Percentiles rank a stretch among this genome's conserved stretches.
Evolutionary conservation across 2,329 filamentous ascomycete species (phyloP).

Genomic region (Fusarium pseudograminearum): DNA sequence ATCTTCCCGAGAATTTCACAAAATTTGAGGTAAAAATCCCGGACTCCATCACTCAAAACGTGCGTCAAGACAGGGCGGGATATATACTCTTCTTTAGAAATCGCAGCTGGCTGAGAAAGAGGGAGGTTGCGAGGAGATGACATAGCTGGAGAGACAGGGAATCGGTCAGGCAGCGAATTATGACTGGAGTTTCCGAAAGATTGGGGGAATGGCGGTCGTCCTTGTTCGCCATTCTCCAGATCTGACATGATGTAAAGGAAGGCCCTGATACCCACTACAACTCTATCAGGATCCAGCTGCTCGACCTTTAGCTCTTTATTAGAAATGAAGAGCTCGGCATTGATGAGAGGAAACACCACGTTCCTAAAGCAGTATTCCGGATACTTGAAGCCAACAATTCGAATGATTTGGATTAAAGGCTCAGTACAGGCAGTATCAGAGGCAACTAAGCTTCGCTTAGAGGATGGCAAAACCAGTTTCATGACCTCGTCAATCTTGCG

Average conservation of each 20-base stretch:
- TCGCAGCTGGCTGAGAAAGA: conserved; percentile 42
- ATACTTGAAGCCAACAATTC: conserved; percentile 93
- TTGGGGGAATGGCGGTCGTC: conserved; percentile 85
- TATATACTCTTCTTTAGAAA: conserved; percentile 70
- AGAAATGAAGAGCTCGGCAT: conserved; percentile 86
- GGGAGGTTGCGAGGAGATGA: conserved; percentile 53
- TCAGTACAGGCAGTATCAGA: conserved; percentile 88
- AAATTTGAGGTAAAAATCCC: conserved; percentile 89
- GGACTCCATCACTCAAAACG: conserved; percentile 78
- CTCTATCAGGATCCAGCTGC: conserved; percentile 93
- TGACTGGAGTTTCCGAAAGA: conserved; percentile 61
- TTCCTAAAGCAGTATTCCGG: conserved; percentile 93
- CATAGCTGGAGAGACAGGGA: conserved; percentile 58
- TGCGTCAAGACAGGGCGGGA: conserved; percentile 73
- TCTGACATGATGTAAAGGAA: conserved; percentile 95
- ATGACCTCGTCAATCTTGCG: conserved; percentile 92
- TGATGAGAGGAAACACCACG: conserved; percentile 95
- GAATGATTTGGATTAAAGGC: conserved; percentile 91
- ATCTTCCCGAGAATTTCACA: conserved; percentile 97
- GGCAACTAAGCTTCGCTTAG: conserved; percentile 83
- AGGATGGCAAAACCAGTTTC: conserved; percentile 82
- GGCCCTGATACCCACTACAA: conserved; percentile 95
- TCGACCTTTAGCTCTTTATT: conserved; percentile 86
- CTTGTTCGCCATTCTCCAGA: conserved; percentile 83
- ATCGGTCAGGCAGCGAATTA: conserved; percentile 57